Base-by-base conservation (phyloP, 2,329 filamentous ascomycete genomes). In the Calonectria fujianensis region DNA sequence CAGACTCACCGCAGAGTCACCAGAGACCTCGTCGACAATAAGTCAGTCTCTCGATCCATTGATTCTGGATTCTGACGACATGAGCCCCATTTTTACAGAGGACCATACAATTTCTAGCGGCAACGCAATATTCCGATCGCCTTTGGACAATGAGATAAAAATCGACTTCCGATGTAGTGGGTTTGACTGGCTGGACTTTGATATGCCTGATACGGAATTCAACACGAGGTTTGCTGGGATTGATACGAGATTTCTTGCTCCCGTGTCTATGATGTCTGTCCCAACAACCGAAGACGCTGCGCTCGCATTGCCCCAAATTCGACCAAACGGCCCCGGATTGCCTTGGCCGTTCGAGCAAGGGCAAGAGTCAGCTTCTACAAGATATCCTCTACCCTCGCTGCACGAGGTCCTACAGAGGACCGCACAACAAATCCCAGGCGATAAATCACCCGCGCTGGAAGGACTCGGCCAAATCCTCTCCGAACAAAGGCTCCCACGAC, bases 391-490 rank as follows among this genome's bases (percentile, higher is more conserved):
- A 7, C 77, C 79, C 16, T 77, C 78, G 0, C 69, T 82, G 7
- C 75, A 74, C 3, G 78, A 81, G 9, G 75, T 82, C 1, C 71
- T 82, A 7, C 64, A 69, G 39, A 72, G 29, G 16, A 39, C 65
- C 2, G 27, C 69, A 4, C 69, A 69, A 35, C 50, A 51, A 10
- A 64, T 37, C 4, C 37, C 69, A n/a, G 31, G 57, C 8, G 37
- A 65, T 2, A 57, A 68, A 32, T 48, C 57, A 24, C 50, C 54
- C 5, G 57, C 75, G 14, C 29, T 82, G 11, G 72, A 78, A 32
- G 75, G 73, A n/a, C 73, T 82, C 0, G 65, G 80, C 1, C 54
- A 76, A 8, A 75, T 82, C 24, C 66, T 83, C n/a, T 82, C 79
- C 4, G 76, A 80, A n/a, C 73, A 76, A 9, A 75, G 68, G 6